phyloP scores from a whole-genome alignment of 208 protist species.

The Trypanosoma congolense region DNA sequence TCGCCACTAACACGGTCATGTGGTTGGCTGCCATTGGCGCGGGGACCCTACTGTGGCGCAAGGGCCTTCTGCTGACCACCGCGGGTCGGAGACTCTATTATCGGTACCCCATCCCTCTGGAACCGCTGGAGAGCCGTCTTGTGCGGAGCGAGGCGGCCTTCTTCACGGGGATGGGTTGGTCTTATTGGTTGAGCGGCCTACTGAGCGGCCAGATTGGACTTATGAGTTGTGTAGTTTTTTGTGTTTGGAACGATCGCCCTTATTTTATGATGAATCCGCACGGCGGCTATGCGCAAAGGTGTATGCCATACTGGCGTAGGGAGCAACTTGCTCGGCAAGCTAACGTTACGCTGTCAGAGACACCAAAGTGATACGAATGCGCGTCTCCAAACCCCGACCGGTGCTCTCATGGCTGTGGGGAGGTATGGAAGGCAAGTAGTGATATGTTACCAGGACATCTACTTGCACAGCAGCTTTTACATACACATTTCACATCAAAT shows the following conservation, averaged over 20 bases:
- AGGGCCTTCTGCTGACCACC: slow-evolving; percentile 37
- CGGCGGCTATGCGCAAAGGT: slow-evolving; percentile 58
- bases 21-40: slow-evolving; percentile 51
- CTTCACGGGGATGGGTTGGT: slow-evolving; percentile 80
- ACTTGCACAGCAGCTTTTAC: no score
- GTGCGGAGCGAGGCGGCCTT: slow-evolving; percentile 53
- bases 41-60: slow-evolving; percentile 65
- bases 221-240: slow-evolving; percentile 61
- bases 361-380: not conserved
- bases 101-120: slow-evolving; percentile 67
- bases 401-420: no score
- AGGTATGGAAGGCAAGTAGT: no score
- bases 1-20: slow-evolving; percentile 52
- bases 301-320: slow-evolving; percentile 78
- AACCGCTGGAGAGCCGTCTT: slow-evolving; percentile 68
- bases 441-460: no score
- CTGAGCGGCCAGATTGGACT: slow-evolving; percentile 64
- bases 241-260: slow-evolving; percentile 54
- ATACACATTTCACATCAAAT: no score
- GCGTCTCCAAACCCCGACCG: no score
- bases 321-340: slow-evolving; percentile 56
- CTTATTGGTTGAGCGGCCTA: slow-evolving; percentile 76
- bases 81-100: slow-evolving; percentile 65
- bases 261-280: slow-evolving; percentile 84
- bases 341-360: slow-evolving; percentile 11